phyloP scores from a whole-genome alignment of 176 grass and related monocot genomes.

The Alopecurus myosuroides region DNA sequence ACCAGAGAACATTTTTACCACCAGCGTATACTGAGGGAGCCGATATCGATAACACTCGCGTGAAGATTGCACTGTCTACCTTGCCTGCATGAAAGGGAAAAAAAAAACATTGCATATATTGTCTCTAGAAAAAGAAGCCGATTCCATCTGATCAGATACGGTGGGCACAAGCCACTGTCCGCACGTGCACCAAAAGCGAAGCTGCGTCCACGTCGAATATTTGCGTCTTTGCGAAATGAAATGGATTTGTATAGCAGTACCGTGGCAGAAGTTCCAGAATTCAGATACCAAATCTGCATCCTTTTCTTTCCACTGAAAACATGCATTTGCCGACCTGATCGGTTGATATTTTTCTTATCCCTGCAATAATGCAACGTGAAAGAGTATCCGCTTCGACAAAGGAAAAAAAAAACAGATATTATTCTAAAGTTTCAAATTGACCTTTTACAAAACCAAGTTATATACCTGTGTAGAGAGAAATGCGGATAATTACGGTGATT shows the following conservation, averaged over 20 bases:
- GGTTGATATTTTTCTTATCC: background rate
- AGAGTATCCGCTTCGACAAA: background rate
- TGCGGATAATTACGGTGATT: too few species aligned
- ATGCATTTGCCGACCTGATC: background rate
- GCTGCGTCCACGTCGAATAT: background rate
- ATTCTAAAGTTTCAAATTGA: background rate
- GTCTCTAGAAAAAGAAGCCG: background rate
- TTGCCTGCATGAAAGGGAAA: too few species aligned
- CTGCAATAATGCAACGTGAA: background rate
- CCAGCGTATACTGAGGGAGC: too few species aligned
- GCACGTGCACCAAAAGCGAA: background rate
- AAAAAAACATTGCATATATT: background rate
- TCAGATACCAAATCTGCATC: background rate
- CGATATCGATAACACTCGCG: background rate
- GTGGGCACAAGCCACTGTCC: background rate
- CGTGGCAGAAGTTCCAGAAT: background rate
- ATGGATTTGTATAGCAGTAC: background rate
- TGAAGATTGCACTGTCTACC: background rate
- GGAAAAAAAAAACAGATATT: background rate
- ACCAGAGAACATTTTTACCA: too few species aligned
- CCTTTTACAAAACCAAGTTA: background rate
- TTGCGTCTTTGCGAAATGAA: background rate
- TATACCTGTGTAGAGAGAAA: background rate
- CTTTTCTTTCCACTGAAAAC: background rate
- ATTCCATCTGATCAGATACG: background rate